Conservation (phyloP, 2,329 filamentous ascomycete species). For the Lecanicillium sp. region DNA sequence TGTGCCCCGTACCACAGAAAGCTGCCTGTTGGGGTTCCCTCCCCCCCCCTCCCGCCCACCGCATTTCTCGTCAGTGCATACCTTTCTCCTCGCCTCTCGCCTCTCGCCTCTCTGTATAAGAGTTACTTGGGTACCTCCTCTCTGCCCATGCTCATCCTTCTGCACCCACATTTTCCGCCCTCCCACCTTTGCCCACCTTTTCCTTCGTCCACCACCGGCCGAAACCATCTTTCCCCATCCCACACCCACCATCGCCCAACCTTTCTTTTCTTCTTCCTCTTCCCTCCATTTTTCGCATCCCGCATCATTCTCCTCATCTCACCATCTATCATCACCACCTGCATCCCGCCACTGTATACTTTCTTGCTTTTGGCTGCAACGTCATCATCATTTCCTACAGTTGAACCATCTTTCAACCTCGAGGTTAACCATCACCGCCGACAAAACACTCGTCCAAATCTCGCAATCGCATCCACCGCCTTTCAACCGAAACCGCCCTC, state of each 20-base stretch:
- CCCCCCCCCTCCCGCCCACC: constrained; percentile 10
- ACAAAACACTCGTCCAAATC: constrained; percentile 11
- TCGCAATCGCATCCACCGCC: neutral
- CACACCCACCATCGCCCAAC: constrained; percentile 8
- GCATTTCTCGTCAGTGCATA: constrained; percentile 13
- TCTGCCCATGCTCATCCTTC: neutral
- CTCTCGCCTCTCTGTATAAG: no score
- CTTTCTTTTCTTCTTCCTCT: constrained; percentile 12
- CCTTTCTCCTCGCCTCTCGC: no score
- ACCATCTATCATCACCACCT: constrained; percentile 8
- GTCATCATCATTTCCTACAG: neutral
- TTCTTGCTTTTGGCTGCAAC: constrained; percentile 6
- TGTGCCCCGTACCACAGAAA: no score
- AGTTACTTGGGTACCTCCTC: no score
- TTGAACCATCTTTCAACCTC: neutral
- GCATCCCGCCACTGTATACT: constrained; percentile 8
- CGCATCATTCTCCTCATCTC: neutral
- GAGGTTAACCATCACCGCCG: neutral
- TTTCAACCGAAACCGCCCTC: neutral
- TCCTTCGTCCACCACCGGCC: constrained; percentile 1
- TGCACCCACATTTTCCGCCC: constrained; percentile 2
- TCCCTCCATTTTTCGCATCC: constrained; percentile 1
- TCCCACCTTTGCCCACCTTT: constrained; percentile 5
- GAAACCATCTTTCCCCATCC: constrained; percentile 7
- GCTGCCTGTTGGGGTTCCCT: neutral